phyloP scores from a whole-genome alignment of 805 yeast genomes.

The Hanseniaspora clermontiae region DNA sequence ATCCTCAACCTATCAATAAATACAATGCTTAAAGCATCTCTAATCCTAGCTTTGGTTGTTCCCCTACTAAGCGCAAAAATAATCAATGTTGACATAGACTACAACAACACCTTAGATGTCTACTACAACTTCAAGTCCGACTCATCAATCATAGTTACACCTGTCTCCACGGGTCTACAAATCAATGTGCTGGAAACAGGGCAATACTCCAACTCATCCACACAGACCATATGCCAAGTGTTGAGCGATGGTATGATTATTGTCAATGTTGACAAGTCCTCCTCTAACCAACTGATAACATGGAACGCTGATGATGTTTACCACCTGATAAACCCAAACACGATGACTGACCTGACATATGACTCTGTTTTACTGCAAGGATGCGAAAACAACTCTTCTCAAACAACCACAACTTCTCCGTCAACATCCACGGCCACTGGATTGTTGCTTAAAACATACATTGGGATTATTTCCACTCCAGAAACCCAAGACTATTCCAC shows the following conservation, averaged over 20 bases:
- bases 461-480: neutral
- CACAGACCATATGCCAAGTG: slow-evolving; percentile 17
- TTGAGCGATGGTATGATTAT: slow-evolving; percentile 22
- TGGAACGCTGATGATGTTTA: slow-evolving; percentile 22
- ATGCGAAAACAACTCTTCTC: slow-evolving; percentile 13
- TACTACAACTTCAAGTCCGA: slow-evolving; percentile 18
- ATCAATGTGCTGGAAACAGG: slow-evolving; percentile 13
- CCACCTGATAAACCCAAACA: slow-evolving; percentile 17
- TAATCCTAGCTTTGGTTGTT: slow-evolving; percentile 16
- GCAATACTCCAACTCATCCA: neutral
- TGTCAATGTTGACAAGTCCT: slow-evolving; percentile 16
- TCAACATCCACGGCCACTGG: neutral
- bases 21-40: slow-evolving; percentile 5
- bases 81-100: slow-evolving; percentile 15
- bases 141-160: slow-evolving; percentile 15
- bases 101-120: slow-evolving; percentile 19
- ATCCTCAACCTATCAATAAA: neutral
- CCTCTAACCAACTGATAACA: slow-evolving; percentile 18
- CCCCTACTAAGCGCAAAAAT: slow-evolving; percentile 10
- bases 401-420: neutral
- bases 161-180: slow-evolving; percentile 18
- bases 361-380: slow-evolving; percentile 17
- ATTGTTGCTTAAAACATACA: slow-evolving; percentile 6
- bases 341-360: slow-evolving; percentile 18
- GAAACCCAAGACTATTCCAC: slow-evolving; percentile 2